Percentiles rank a stretch among this genome's conserved stretches.
These are phyloP conservation scores for Gymnopilus junonius DNA, from an alignment of 768 basidiomycete genomes.

Conservation along the genomic window DNA sequence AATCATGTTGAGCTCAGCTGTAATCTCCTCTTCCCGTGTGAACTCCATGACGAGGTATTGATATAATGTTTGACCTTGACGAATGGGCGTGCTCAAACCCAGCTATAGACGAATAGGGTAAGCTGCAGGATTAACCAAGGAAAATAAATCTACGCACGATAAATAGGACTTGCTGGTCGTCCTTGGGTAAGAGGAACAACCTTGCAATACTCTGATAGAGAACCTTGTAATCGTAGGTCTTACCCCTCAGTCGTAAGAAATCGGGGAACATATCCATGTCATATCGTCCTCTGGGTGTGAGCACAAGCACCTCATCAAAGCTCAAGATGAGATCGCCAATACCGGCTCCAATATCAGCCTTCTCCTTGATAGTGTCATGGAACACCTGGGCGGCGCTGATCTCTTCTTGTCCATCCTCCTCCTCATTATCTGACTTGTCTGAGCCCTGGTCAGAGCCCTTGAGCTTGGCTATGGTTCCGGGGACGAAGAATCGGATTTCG, in stretches of 20 bases:
- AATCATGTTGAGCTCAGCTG: conserved; percentile 89
- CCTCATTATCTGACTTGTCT: conserved; percentile 73
- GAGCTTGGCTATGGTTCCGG: conserved; percentile 66
- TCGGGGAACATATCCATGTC: conserved; percentile 98
- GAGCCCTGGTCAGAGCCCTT: conserved; percentile 78
- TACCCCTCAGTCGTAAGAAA: conserved; percentile 93
- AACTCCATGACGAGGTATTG: conserved; percentile 99
- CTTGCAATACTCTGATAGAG: conserved; percentile 85
- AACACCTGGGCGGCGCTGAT: conserved; percentile 94
- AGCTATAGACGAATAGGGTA: conserved; percentile 51
- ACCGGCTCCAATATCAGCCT: conserved; percentile 92
- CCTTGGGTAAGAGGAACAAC: conserved; percentile 93
- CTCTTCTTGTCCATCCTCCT: conserved; percentile 77
- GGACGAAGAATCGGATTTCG: conserved; percentile 96
- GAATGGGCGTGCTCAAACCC: conserved; percentile 89
- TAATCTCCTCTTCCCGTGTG: conserved; percentile 95
- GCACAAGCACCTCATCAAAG: conserved; percentile 93
- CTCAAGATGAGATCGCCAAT: conserved; percentile 91
- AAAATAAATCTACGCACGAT: conserved; percentile 64
- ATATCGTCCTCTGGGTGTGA: conserved; percentile 95
- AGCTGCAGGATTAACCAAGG: neutral
- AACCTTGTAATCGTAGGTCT: conserved; percentile 99
- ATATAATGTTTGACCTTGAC: conserved; percentile 97
- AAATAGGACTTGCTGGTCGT: conserved; percentile 94
- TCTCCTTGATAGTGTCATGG: conserved; percentile 95